Evolutionary conservation across 176 grass and related monocot genomes (phyloP).

Genomic region (Ampelocalamus luodianensis): DNA sequence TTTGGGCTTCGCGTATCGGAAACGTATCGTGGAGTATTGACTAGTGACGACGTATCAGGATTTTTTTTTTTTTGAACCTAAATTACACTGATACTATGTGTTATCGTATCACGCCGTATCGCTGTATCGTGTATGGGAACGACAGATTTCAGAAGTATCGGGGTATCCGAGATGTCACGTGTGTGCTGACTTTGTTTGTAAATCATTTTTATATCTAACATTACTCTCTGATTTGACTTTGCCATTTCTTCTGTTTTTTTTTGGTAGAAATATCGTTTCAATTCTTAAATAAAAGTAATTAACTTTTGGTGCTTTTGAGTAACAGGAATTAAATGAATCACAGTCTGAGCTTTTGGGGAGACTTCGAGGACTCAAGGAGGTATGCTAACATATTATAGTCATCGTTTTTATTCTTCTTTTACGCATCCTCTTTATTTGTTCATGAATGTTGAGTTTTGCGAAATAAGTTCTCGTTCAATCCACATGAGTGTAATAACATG

Average conservation of each 20-base stretch:
- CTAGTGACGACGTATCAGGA: no score
- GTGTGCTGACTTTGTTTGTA: neutral
- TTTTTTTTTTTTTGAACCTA: no score
- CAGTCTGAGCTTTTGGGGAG: constrained; percentile 83
- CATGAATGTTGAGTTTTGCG: neutral
- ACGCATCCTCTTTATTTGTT: constrained; percentile 1
- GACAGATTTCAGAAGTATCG: no score
- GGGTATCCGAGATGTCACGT: no score
- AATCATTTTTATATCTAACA: neutral
- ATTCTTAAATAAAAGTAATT: constrained; percentile 14
- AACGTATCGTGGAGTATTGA: no score
- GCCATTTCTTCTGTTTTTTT: neutral
- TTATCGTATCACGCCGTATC: no score
- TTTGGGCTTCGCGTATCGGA: no score
- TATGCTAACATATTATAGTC: constrained; percentile 39
- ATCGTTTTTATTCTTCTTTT: constrained; percentile 8
- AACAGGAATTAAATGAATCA: constrained; percentile 75
- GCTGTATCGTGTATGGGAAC: no score
- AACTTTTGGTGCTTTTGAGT: neutral
- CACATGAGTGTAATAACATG: neutral
- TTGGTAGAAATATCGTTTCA: neutral
- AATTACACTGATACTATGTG: no score
- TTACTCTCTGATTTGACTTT: neutral
- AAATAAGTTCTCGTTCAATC: neutral
- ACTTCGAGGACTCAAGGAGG: constrained; percentile 83